phyloP scores from a whole-genome alignment of 1,284 basidiomycete genomes.

The Pyrrhoderma lamaoense region DNA sequence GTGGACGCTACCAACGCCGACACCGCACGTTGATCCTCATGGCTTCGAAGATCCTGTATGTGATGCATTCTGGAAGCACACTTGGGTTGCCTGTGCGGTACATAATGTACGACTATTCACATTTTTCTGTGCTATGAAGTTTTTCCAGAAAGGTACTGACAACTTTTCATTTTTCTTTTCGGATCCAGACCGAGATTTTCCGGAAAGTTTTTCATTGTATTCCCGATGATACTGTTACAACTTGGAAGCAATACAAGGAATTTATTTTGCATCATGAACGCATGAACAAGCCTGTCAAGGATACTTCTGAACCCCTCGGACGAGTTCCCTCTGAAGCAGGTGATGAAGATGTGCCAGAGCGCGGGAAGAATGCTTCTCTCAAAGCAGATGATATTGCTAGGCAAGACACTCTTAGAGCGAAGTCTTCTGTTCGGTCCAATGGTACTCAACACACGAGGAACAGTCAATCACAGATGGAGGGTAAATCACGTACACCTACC shows the following conservation, averaged over 20 bases:
- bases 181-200: conserved; percentile 84
- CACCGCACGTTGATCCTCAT: conserved; percentile 67
- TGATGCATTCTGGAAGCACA: conserved; percentile 81
- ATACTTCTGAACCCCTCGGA: conserved; percentile 40
- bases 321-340: conserved; percentile 52
- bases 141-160: too few species aligned
- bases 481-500: conserved; percentile 7
- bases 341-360: conserved; percentile 35
- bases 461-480: conserved; percentile 12
- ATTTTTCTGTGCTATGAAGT: background rate
- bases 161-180: conserved; percentile 9
- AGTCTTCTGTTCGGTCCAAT: conserved; percentile 7
- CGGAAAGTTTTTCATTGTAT: conserved; percentile 89
- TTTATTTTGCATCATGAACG: conserved; percentile 74
- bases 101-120: conserved; percentile 67
- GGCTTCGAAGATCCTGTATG: conserved; percentile 83
- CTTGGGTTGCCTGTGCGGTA: conserved; percentile 80
- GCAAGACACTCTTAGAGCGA: conserved; percentile 8
- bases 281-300: conserved; percentile 58
- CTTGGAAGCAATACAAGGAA: conserved; percentile 93
- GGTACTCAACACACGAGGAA: background rate
- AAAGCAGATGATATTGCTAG: conserved; percentile 21
- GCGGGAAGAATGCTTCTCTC: conserved; percentile 9
- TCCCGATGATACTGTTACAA: conserved; percentile 85
- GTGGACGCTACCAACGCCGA: conserved; percentile 58